Base-by-base conservation (phyloP, 352 stramenopile genomes). In the Bremia lactucae region DNA sequence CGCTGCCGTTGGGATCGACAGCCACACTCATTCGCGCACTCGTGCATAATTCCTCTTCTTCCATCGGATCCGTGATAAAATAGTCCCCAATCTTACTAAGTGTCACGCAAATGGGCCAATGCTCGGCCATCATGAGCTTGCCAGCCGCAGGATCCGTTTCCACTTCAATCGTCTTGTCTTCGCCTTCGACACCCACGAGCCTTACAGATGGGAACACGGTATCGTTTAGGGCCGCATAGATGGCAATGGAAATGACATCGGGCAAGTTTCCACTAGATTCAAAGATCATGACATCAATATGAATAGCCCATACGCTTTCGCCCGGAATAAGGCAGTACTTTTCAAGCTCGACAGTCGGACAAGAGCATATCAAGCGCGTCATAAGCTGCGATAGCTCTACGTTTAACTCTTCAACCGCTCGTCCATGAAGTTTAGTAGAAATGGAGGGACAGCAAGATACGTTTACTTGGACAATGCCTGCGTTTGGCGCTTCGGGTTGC, bases 31-130 rank as follows among this genome's bases (percentile, higher is more conserved):
- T 77, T 53, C 83, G 72, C 36, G 72, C 74, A 18, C 57, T 78
- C 46, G 79, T 69, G 50, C 76, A 89, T 3, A 87, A 58, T 52
- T 89, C 76, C 47, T 89, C 76, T 47, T 89, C 76, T 31, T 83
- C 71, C 45, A 65, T 60, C 10, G 76, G 56, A 37, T 89, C 76
- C 34, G 67, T 69, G 40, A 89, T 67, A 43, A 83, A 83, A 36
- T 66, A 66, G 45, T 64, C 60, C 26, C 72, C 76, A 26, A 89
- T 65, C 49, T 89, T 85, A 54, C 69, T 74, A 11, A 89, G 64
- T 14, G 76, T 89, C 6, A 85, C 59, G 39, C 76, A 87, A 21
- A 89, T 67, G 3, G 76, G 76, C 72, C 72, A 87, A 20, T 78
- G 51, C 5, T 42, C 48, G 0, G 69, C 66, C 40, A 52, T 55